phyloP scores from a whole-genome alignment of 495 filamentous ascomycete genomes.

The Annulohypoxylon stygium region DNA sequence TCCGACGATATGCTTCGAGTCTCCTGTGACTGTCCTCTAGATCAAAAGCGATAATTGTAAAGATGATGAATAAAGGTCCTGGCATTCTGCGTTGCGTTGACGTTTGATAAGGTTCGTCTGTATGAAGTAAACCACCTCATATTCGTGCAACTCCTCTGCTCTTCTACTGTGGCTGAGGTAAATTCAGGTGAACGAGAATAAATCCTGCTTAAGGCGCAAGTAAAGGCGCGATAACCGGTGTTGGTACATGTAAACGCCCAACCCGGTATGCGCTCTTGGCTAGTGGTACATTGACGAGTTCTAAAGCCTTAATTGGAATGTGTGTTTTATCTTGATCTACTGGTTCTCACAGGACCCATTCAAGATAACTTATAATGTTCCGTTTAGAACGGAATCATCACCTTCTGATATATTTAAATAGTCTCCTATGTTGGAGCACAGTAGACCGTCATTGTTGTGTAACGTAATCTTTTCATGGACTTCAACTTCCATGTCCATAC shows the following conservation, averaged over 20 bases:
- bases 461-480: not conserved
- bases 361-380: slow-evolving; percentile 2
- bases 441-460: not conserved
- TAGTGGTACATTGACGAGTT: slow-evolving; percentile 30
- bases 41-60: not conserved
- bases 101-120: not conserved
- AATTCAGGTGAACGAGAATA: not conserved
- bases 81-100: not conserved
- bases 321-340: not conserved
- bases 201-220: not conserved
- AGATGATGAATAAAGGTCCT: not conserved
- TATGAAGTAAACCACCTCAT: not conserved
- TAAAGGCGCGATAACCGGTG: slow-evolving; percentile 10
- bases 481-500: not conserved
- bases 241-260: not conserved
- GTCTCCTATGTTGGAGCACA: not conserved
- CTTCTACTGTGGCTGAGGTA: not conserved
- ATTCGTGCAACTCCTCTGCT: not conserved
- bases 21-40: not conserved
- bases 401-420: not conserved
- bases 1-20: not conserved
- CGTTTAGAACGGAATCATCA: not conserved
- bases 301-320: slow-evolving; percentile 18
- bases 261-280: slow-evolving; percentile 26
- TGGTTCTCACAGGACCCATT: not conserved